Base-by-base conservation (phyloP, 495 filamentous ascomycete genomes). In the Cercophora scortea region DNA sequence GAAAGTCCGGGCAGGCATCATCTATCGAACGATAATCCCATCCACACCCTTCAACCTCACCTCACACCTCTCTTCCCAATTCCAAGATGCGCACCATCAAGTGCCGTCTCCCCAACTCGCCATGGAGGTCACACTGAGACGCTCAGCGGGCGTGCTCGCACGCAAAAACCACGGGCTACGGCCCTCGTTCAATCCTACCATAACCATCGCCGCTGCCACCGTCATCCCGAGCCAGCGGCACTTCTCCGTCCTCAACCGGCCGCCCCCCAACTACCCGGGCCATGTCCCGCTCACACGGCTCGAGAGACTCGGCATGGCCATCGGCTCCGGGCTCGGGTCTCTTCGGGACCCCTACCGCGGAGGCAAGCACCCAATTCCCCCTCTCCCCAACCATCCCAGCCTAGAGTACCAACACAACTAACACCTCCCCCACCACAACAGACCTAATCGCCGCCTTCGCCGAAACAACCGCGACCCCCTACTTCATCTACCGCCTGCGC, bases 371-470 rank as follows among this genome's bases (percentile, higher is more conserved):
- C 7, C 15, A 32, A 32, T 9, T 38, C 43, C 19, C 40, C 36
- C 36, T 32, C 44, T 34, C 19, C 32, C 17, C 13, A 19, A 11
- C 34, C 40, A 35, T 4, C 40, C 19, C 55, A 43, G 18, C 42
- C 8, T 10, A 4, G 2, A 4, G 9, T 41, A 36, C 11, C 15
- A 13, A 42, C 47, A 45, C 32, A 15, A 40, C 36, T n/a, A n/a
- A n/a, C 16, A 2, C 35, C 56, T 56, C 19, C 54, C 43, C 48
- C 32, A 15, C 34, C 12, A 19, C 43, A 5, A 5, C 50, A 91
- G 93, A 98, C 74, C 81, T 98, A 45, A 95, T 98, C 56, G 94
- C 93, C 18, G 79, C 90, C 19, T 83, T 95, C 13, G 94, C 90
- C 63, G 93, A 98, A 77, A 82, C 90, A 38, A 97, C 92, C 5